Base-by-base conservation (phyloP, 495 filamentous ascomycete genomes). In the Monascus purpureus region DNA sequence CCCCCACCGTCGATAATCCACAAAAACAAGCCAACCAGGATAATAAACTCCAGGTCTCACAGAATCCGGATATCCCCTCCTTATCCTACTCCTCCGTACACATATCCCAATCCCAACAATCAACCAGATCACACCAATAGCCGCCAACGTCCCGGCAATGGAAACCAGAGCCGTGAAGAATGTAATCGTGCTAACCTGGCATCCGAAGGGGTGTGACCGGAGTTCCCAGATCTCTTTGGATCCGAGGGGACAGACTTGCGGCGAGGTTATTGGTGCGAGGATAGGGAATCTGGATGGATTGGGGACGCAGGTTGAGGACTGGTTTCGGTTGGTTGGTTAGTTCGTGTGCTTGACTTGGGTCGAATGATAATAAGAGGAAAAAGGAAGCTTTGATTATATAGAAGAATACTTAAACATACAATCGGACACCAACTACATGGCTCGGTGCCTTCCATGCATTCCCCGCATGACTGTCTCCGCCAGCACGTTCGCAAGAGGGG, bases 391-490 rank as follows among this genome's bases (percentile, higher is more conserved):
- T 5, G 5, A 26, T n/a, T n/a, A n/a, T n/a, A n/a, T n/a, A n/a
- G n/a, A n/a, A n/a, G n/a, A n/a, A n/a, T n/a, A n/a, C n/a, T n/a
- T n/a, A n/a, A n/a, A 57, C 65, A 34, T 57, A 72, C 67, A 40
- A 62, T 52, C n/a, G 66, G 49, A 45, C 68, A 72, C 68, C 68
- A 72, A 26, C 67, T 67, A 50, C 68, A 72, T 16, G 46, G 40
- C 8, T 50, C 38, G 33, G 50, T 43, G 6, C 55, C 52, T 19
- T 45, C 29, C 19, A 67, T 36, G 39, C 63, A 67, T 17, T 41
- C 36, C n/a, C 45, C 45, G 36, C 63, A 67, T 6, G 61, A 61
- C 37, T 67, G 63, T 11, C 56, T 47, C 8, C 59, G 45, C 63
- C 63, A 67, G 40, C 63, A 67, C 16, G 49, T 16, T 19, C 51